These are phyloP conservation scores for Dalbergia cochinchinensis DNA, from an alignment of 306 rosid species.

Conservation along the genomic window DNA sequence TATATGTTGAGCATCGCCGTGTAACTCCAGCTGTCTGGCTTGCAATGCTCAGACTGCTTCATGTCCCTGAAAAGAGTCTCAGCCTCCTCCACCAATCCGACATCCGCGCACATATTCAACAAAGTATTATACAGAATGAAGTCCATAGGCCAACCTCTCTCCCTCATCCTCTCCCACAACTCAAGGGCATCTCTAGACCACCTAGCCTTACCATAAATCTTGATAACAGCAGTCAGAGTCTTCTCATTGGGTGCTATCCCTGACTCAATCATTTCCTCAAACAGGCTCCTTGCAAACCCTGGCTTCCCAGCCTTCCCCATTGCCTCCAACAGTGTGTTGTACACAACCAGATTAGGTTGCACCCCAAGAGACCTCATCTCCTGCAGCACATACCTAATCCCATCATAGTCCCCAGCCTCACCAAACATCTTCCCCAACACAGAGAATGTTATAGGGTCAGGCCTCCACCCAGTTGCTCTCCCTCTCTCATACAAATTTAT, in stretches of 20 bases:
- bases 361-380: constrained; percentile 85
- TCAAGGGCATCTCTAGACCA: constrained; percentile 89
- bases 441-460: constrained; percentile 77
- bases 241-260: constrained; percentile 85
- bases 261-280: constrained; percentile 80
- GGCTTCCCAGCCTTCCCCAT: constrained; percentile 98
- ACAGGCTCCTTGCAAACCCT: constrained; percentile 83
- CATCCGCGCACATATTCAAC: constrained; percentile 96
- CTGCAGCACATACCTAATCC: constrained; percentile 81
- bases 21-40: constrained; percentile 90
- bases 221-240: constrained; percentile 80
- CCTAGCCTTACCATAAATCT: constrained; percentile 94
- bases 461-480: constrained; percentile 95
- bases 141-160: constrained; percentile 86
- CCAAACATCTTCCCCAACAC: constrained; percentile 97
- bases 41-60: constrained; percentile 66
- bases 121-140: constrained; percentile 83
- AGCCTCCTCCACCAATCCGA: constrained; percentile 89
- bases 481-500: constrained; percentile 86
- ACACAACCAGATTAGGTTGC: constrained; percentile 88
- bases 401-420: constrained; percentile 93
- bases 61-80: constrained; percentile 82
- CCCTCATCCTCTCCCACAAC: constrained; percentile 82
- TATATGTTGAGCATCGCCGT: constrained; percentile 92
- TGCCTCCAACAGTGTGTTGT: constrained; percentile 92